Conservation (phyloP, 2,329 filamentous ascomycete species). For the Exophiala spinifera region DNA sequence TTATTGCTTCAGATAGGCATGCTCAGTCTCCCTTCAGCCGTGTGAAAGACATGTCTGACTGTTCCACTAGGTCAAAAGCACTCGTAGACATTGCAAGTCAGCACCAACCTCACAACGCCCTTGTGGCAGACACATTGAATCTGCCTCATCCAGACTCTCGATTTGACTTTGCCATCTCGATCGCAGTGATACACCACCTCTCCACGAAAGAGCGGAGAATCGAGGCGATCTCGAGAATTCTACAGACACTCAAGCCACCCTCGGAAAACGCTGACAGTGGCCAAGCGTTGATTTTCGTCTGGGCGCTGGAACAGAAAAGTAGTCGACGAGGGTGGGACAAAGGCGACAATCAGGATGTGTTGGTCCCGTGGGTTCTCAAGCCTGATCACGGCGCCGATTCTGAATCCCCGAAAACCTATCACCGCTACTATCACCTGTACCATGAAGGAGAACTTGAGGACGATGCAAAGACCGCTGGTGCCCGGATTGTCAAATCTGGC, state of each 20-base stretch:
- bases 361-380: conserved; percentile 89
- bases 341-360: conserved; percentile 78
- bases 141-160: conserved; percentile 66
- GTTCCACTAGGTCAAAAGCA: conserved; percentile 52
- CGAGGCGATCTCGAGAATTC: conserved; percentile 67
- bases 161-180: conserved; percentile 88
- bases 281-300: conserved; percentile 79
- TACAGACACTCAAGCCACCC: conserved; percentile 58
- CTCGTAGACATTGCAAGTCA: conserved; percentile 57
- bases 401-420: conserved; percentile 56
- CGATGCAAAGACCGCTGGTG: conserved; percentile 72
- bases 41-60: conserved; percentile 9
- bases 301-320: conserved; percentile 87
- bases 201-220: conserved; percentile 71
- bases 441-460: conserved; percentile 79
- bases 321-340: conserved; percentile 88
- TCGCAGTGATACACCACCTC: conserved; percentile 91
- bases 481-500: conserved; percentile 70
- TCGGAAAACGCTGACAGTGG: conserved; percentile 44
- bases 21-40: conserved; percentile 33
- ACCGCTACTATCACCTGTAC: conserved; percentile 95
- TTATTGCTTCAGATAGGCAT: conserved; percentile 82
- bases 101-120: conserved; percentile 61
- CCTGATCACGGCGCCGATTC: conserved; percentile 16
- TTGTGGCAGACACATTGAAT: conserved; percentile 79